Base-by-base conservation (phyloP, 345 rosid genomes). In the Streptanthus diversifolius region DNA sequence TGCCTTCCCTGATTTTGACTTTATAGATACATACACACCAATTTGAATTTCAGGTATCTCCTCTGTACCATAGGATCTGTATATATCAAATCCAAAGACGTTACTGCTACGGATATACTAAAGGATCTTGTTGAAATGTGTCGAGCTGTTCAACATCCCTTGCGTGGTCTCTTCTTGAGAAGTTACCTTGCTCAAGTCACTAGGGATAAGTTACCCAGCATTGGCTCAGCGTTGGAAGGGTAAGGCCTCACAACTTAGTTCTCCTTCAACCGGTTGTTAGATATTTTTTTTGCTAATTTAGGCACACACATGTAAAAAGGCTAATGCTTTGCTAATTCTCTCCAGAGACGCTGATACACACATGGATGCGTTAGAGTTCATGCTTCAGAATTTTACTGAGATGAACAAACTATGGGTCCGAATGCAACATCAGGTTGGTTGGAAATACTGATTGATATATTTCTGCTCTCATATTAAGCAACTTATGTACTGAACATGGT, bases 371-470 rank as follows among this genome's bases (percentile, higher is more conserved):
- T 84, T 91, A 68, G 98, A 93, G 80, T 91, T 93, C 62, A 93
- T 93, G 69, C 88, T 93, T 70, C 98, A 89, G 41, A 93, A 93
- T 73, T 91, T 91, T 66, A 93, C 97, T 1, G 97, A 93, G 91
- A 93, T 93, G 98, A 93, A 93, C 85, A 93, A 89, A 76, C 82
- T 93, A 39, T 93, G 98, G 98, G 98, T 93, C 83, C 91, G 97
- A 81, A 89, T 93, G 98, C 98, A 93, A 79, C 96, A 93, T 81
- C 98, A 93, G 98, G 98, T 93, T 91, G 83, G 96, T 91, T 83
- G 37, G 32, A 25, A 32, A 8, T 56, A 17, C 7, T 48, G 14
- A 82, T 84, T 2, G 80, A 77, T 68, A 47, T 48, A 48, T 72
- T 63, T 56, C 44, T 64, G 14, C 30, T 45, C 68, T 72, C 48